Evolutionary conservation across 2,329 filamentous ascomycete species (phyloP), one percentile per base, ranked within the genome.

Genomic region (Xylaria sp.): DNA sequence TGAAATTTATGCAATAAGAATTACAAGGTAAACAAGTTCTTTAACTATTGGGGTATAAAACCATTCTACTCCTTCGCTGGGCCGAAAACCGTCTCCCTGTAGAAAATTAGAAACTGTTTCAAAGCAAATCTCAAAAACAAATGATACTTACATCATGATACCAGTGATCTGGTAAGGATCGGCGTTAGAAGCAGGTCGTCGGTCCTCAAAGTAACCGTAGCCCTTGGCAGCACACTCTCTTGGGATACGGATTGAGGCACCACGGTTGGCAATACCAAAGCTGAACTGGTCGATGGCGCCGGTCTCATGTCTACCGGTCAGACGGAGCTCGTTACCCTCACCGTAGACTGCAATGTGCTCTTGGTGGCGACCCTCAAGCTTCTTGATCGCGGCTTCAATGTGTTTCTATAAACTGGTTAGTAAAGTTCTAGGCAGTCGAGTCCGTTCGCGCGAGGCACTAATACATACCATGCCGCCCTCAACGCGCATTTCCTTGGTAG

Each of bases 181-280:
- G 73, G 87, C 92, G 80, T 93, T 94, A 76, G 92, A 95, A 65
- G 94, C 94, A 66, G 91, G 91, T 72, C 91, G 88, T 79, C 92
- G 88, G 74, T 94, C 91, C 83, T 98, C 94, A 74, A 98, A 97
- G 88, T 98, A 98, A 73, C 94, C 94, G 85, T 92, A 96, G 82
- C 93, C 93, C 82, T 97, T 93, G 80, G 92, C 90, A 58, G 92
- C 94, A 76, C 88, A 89, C 77, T 93, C 90, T 77, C 94, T 91
- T 76, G 94, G 94, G 76, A 99, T 96, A 81, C 96, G 93, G 78
- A 98, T 94, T 47, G 92, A 97, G 68, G 93, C 91, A 78, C 95
- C 96, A 83, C 96, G 94, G 91, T 98, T 95, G 82, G 96, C 96
- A 71, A 98, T 91, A 79, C 96, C 95, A 83, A 91, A 98, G 76